Percentiles rank a stretch among this genome's conserved stretches.
Evolutionary conservation across 805 yeast species (phyloP).

Genomic region (Ascoidea asiatica): DNA sequence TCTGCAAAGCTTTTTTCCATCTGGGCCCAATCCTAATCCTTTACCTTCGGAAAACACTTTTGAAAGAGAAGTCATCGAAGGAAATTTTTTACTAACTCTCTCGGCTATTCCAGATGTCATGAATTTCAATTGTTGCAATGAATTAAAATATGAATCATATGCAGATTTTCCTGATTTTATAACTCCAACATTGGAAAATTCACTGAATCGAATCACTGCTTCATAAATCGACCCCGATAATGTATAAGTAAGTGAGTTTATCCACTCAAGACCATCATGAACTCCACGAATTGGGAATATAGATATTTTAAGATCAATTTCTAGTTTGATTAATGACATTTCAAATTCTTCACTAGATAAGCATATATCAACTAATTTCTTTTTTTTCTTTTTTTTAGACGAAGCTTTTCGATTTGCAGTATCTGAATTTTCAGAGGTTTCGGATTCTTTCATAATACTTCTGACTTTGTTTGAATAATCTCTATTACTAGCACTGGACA

Average conservation of each 20-base stretch:
- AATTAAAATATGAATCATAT: constrained; percentile 31
- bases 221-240: constrained; percentile 41
- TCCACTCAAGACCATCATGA: constrained; percentile 36
- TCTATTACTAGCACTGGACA: constrained; percentile 32
- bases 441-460: constrained; percentile 13
- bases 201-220: constrained; percentile 37
- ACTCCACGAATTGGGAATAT: constrained; percentile 34
- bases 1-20: constrained; percentile 33
- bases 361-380: constrained; percentile 4
- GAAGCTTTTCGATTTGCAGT: constrained; percentile 1
- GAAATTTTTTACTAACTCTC: constrained; percentile 26
- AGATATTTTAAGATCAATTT: constrained; percentile 32
- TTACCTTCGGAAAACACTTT: constrained; percentile 16
- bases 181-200: constrained; percentile 39
- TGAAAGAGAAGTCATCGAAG: constrained; percentile 21
- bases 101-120: constrained; percentile 41
- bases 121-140: constrained; percentile 41
- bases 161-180: constrained; percentile 40
- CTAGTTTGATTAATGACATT: constrained; percentile 26
- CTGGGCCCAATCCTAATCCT: constrained; percentile 24
- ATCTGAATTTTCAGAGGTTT: neutral
- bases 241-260: constrained; percentile 43
- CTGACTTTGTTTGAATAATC: constrained; percentile 26
- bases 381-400: too few relatives aligned
- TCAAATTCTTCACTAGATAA: constrained; percentile 21